Percentiles rank a stretch among this genome's conserved stretches.
Evolutionary conservation across 257 asterid species (phyloP).

Genomic region (Nicotiana attenuata): DNA sequence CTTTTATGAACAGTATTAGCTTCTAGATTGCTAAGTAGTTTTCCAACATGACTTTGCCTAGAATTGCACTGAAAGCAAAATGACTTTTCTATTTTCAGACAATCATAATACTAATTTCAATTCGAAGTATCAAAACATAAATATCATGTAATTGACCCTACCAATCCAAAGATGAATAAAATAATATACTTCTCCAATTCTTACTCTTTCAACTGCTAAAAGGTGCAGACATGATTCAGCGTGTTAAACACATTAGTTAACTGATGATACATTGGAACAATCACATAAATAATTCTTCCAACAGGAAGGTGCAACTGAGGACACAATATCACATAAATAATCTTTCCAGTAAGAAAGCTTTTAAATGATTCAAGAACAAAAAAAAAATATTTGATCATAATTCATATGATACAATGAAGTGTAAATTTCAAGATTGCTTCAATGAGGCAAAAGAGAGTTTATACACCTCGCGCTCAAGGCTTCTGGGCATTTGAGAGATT

Average conservation of each 20-base stretch:
- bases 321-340: too few species aligned
- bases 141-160: not conserved
- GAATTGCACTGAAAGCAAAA: not conserved
- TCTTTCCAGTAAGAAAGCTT: too few species aligned
- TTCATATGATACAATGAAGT: not conserved
- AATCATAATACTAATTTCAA: not conserved
- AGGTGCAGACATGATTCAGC: not conserved
- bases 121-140: not conserved
- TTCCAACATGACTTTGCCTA: not conserved
- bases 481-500: not conserved
- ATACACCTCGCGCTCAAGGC: not conserved
- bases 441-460: not conserved
- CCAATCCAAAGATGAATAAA: not conserved
- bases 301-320: too few species aligned
- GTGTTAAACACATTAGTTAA: too few species aligned
- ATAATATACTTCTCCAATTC: not conserved
- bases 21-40: not conserved
- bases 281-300: too few species aligned
- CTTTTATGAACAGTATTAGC: not conserved
- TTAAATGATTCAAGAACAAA: not conserved
- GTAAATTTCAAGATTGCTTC: not conserved
- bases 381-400: not conserved
- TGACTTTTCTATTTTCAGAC: not conserved
- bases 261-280: too few species aligned
- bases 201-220: conserved; percentile 5